phyloP scores from a whole-genome alignment of 257 asterid genomes.

The Agastache rugosa region DNA sequence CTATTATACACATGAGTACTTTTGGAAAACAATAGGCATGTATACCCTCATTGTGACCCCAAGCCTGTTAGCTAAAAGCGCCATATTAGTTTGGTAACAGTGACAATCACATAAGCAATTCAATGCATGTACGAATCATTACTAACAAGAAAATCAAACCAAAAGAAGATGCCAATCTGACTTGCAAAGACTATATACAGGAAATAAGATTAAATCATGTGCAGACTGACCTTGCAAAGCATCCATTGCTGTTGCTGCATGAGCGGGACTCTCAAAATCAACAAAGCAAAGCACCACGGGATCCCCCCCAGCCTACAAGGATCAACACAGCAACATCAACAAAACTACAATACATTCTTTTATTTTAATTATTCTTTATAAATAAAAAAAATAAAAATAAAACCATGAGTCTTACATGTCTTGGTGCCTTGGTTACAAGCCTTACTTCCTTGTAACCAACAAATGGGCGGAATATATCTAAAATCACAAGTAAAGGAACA shows the following conservation, averaged over 20 bases:
- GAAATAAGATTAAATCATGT: constrained; percentile 10
- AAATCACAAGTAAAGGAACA: constrained; percentile 51
- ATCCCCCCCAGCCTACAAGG: constrained; percentile 70
- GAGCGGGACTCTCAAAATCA: constrained; percentile 75
- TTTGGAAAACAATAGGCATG: background rate
- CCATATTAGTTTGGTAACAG: background rate
- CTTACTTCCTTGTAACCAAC: constrained; percentile 80
- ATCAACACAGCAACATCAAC: constrained; percentile 19
- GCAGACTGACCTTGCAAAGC: constrained; percentile 68
- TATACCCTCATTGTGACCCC: background rate
- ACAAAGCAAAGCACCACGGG: constrained; percentile 76
- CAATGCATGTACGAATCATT: background rate
- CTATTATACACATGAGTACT: background rate
- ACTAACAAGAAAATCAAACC: background rate
- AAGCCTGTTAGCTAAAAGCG: background rate
- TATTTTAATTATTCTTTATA: no score
- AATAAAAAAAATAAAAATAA: background rate
- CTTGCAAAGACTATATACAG: background rate
- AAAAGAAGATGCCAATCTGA: background rate
- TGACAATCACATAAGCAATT: background rate
- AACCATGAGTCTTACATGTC: constrained; percentile 52
- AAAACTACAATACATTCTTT: background rate
- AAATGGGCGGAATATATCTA: constrained; percentile 82
- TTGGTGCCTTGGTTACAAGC: constrained; percentile 75
- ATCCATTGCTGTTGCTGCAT: constrained; percentile 75